Evolutionary conservation across 2,329 filamentous ascomycete species (phyloP), one percentile per base, ranked within the genome.

Genomic region (Ceratocystis variospora): DNA sequence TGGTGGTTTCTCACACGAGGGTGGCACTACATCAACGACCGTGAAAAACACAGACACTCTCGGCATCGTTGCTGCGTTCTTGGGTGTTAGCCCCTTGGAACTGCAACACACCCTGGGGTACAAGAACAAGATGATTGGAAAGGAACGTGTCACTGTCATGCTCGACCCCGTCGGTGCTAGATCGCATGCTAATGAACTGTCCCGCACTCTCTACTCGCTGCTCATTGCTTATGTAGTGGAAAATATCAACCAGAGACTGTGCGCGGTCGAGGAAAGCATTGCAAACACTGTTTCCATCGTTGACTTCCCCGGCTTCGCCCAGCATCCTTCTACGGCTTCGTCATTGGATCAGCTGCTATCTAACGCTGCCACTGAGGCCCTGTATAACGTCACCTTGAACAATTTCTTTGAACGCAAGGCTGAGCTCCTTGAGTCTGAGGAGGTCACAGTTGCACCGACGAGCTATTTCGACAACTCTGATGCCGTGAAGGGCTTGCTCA

Each of bases 401-500:
- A 95, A 89, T 75, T 97, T 99, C 77, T 99, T 97, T 74, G 92
- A 96, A 73, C 87, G 87, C 70, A 95, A 94, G 75, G 91, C 92
- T 0, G 93, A 97, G 69, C 84, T 96, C 77, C 81, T 99, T 25
- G 94, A 99, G 73, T 91, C 87, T 1, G 94, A 99, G 74, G 94
- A 99, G 74, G 90, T 99, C 45, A 85, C 81, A 41, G 90, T 99
- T 2, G 83, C 92, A 1, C 87, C 92, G 0, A 96, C 93, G 0
- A 96, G 90, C 77, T 99, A 97, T 76, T 99, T 96, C 71, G 94
- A 99, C 76, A 99, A 97, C 75, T 91, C 89, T 0, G 94, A 97
- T 74, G 91, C 93, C 8, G 91, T 96, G 68, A 90, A 89, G 72
- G 93, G 91, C 12, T 81, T 99, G 41, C 79, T 99, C 66, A 99